phyloP scores from a whole-genome alignment of 495 filamentous ascomycete species.

The Podospora appendiculata region DNA sequence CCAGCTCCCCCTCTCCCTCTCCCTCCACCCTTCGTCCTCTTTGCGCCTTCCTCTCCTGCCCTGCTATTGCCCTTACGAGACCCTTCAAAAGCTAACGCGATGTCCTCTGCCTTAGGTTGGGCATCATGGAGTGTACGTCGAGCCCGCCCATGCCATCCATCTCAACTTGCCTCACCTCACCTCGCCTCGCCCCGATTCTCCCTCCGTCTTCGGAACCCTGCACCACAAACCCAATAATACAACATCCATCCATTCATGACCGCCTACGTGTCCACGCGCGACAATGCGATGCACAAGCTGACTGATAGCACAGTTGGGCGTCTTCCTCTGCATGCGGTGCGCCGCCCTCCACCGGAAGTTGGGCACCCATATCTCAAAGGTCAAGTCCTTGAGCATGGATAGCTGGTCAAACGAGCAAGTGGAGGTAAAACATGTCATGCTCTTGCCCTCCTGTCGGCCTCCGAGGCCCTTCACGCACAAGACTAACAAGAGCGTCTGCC shows the following conservation, averaged over 20 bases:
- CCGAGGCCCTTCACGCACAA: not conserved
- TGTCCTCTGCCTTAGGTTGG: slow-evolving; percentile 60
- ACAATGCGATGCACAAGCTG: slow-evolving; percentile 3
- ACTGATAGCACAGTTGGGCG: slow-evolving; percentile 58
- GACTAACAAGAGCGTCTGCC: slow-evolving; percentile 8
- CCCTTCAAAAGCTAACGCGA: slow-evolving; percentile 14
- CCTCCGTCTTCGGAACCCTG: too few relatives aligned
- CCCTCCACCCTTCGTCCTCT: too few relatives aligned
- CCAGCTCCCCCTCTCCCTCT: too few relatives aligned
- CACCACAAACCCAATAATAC: too few relatives aligned
- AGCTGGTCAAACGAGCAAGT: slow-evolving; percentile 93
- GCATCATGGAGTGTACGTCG: slow-evolving; percentile 93
- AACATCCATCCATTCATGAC: too few relatives aligned
- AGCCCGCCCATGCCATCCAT: not conserved
- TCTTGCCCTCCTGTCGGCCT: not conserved
- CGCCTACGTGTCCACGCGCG: too few relatives aligned
- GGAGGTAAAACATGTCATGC: slow-evolving; percentile 51
- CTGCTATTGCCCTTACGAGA: slow-evolving; percentile 1
- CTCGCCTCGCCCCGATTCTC: too few relatives aligned
- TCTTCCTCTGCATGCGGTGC: slow-evolving; percentile 98
- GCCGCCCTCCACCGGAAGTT: slow-evolving; percentile 92
- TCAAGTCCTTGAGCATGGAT: slow-evolving; percentile 98
- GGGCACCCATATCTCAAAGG: slow-evolving; percentile 95
- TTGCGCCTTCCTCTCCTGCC: slow-evolving; percentile 21
- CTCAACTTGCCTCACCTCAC: too few relatives aligned